These are phyloP conservation scores for Diaporthe helianthi DNA, from an alignment of 2,329 filamentous ascomycete species.

Conservation along the genomic window DNA sequence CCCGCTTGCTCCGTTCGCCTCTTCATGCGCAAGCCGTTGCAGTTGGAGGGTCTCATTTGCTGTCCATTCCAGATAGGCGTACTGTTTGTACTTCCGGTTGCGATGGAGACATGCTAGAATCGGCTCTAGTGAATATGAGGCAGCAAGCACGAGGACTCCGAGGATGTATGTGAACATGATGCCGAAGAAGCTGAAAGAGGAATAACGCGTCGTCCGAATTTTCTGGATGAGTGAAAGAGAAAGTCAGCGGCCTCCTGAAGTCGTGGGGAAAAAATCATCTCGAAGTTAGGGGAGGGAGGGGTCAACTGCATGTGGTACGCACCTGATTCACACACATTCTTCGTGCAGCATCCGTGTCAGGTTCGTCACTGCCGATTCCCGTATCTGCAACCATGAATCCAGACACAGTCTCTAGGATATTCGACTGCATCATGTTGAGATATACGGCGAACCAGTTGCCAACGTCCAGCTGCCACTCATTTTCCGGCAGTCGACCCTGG, in stretches of 20 bases:
- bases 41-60: constrained; percentile 39
- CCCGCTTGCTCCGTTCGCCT: background rate
- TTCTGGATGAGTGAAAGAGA: constrained; percentile 35
- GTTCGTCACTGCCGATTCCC: background rate
- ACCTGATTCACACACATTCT: constrained; percentile 26
- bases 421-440: constrained; percentile 27
- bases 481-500: constrained; percentile 20
- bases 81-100: constrained; percentile 30
- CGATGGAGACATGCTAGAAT: constrained; percentile 32
- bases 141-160: constrained; percentile 35
- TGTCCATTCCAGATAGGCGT: constrained; percentile 39
- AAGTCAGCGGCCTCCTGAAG: background rate
- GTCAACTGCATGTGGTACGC: background rate
- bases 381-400: constrained; percentile 8
- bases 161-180: constrained; percentile 38
- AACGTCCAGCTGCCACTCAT: constrained; percentile 36
- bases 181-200: constrained; percentile 42
- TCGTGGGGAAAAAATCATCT: too few species aligned
- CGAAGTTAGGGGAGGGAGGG: too few species aligned
- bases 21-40: constrained; percentile 41
- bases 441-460: constrained; percentile 32
- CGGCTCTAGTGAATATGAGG: constrained; percentile 36
- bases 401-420: constrained; percentile 26
- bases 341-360: constrained; percentile 13
- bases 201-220: constrained; percentile 37